Evolutionary conservation across 2,329 filamentous ascomycete species (phyloP).

Genomic region (Epichloe festucae): DNA sequence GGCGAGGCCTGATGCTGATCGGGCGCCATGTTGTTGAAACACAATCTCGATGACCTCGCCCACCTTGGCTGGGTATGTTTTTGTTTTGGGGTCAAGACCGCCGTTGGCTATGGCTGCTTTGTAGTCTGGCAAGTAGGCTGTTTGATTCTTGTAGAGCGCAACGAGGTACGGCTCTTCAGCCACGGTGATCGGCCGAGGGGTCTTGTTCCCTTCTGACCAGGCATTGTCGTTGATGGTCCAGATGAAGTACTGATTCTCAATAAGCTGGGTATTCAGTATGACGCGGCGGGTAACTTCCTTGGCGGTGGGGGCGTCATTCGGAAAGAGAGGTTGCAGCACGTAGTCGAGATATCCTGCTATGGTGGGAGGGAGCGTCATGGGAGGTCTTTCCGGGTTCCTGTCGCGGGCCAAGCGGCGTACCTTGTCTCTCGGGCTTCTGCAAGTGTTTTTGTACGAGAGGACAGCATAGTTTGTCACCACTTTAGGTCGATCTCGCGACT

Average conservation of each 20-base stretch:
- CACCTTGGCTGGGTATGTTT: slow-evolving; percentile 37
- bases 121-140: slow-evolving; percentile 31
- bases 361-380: slow-evolving; percentile 1
- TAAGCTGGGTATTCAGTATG: neutral
- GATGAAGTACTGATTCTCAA: neutral
- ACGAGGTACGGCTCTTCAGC: slow-evolving; percentile 7
- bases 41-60: slow-evolving; percentile 46
- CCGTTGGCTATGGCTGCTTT: slow-evolving; percentile 32
- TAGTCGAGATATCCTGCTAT: slow-evolving; percentile 2
- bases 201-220: slow-evolving; percentile 26
- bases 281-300: neutral
- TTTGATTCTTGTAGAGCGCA: slow-evolving; percentile 5
- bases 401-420: neutral
- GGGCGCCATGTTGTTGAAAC: slow-evolving; percentile 25
- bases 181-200: neutral
- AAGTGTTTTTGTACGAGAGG: slow-evolving; percentile 26
- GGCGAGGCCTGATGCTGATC: slow-evolving; percentile 15
- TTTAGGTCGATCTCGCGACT: slow-evolving; percentile 35
- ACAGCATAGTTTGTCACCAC: slow-evolving; percentile 34
- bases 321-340: neutral
- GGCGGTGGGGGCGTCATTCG: neutral
- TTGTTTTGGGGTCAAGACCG: slow-evolving; percentile 39
- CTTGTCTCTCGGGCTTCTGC: neutral
- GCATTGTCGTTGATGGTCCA: slow-evolving; percentile 21
- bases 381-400: neutral